Evolutionary conservation across 441 rosid genomes (phyloP), one percentile per base, ranked within the genome.

Genomic region (Gossypium davidsonii): DNA sequence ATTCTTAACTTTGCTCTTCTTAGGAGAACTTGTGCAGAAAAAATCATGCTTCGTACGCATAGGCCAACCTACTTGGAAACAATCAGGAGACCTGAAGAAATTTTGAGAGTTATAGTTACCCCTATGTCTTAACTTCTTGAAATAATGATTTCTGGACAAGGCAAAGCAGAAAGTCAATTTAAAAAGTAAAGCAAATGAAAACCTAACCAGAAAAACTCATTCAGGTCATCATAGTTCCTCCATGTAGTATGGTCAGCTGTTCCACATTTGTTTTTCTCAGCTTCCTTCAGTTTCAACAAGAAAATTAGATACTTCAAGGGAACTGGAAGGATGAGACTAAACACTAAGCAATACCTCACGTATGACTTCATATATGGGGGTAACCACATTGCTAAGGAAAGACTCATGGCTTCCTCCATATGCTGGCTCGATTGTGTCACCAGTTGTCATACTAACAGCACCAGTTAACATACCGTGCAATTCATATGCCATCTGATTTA

Each of bases 141-240:
- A 83, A 73, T 62, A 75, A 65, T 68, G 34, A 77, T 46, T 53
- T 25, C 55, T 18, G 76, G 34, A 72, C 25, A 59, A 46, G 42
- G 17, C 68, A 51, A 65, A 67, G 70, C 23, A 57, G 11, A 44
- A 59, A 21, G 8, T 49, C 37, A n/a, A 28, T 52, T 31, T n/a
- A 10, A 64, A 77, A 63, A 59, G 15, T 20, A 73, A 70, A 67
- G 63, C 48, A 55, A 65, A 56, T n/a, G 9, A 12, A 37, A 55
- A 72, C 18, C 88, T 60, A 52, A 91, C 99, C 98, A 95, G 88
- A 95, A 95, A 80, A 74, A 95, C 84, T 95, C 99, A 37, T 93
- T 95, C 74, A 92, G 85, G 78, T 95, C 99, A 84, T 95, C 99
- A 14, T 92, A 95, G 87, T 95, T 95, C 86, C 99, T 90, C 99